These are phyloP conservation scores for Candida sanyaensis DNA, from an alignment of 1,139 yeast genomes.

Conservation along the genomic window DNA sequence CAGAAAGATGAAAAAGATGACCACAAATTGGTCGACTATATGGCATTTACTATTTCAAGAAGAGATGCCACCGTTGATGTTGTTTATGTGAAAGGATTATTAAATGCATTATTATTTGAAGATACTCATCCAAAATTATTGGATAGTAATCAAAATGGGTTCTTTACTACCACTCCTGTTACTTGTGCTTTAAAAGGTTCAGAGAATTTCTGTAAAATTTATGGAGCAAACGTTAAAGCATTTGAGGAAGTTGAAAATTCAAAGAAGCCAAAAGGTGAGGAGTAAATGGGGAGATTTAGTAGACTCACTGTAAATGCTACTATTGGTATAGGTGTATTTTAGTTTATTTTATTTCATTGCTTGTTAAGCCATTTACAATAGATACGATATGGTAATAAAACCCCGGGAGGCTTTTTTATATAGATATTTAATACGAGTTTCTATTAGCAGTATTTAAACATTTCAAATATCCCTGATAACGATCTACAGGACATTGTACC, in stretches of 20 bases:
- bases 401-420: too few species aligned
- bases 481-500: too few species aligned
- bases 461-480: too few species aligned
- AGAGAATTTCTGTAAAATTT: conserved; percentile 23
- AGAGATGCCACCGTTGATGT: conserved; percentile 33
- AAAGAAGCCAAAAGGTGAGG: neutral
- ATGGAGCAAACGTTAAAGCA: conserved; percentile 15
- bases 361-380: too few species aligned
- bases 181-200: conserved; percentile 33
- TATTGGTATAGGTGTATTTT: too few species aligned
- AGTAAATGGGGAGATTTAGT: neutral
- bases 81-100: conserved; percentile 30
- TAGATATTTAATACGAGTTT: too few species aligned
- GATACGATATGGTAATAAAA: too few species aligned
- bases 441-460: too few species aligned
- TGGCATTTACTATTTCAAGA: conserved; percentile 32
- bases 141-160: conserved; percentile 17
- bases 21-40: conserved; percentile 23
- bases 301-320: too few species aligned
- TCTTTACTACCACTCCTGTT: conserved; percentile 28
- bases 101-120: conserved; percentile 20
- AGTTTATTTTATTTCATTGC: too few species aligned
- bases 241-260: neutral
- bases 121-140: neutral
- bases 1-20: conserved; percentile 12